phyloP scores from a whole-genome alignment of 768 basidiomycete genomes.

The Pleurotus djamor region DNA sequence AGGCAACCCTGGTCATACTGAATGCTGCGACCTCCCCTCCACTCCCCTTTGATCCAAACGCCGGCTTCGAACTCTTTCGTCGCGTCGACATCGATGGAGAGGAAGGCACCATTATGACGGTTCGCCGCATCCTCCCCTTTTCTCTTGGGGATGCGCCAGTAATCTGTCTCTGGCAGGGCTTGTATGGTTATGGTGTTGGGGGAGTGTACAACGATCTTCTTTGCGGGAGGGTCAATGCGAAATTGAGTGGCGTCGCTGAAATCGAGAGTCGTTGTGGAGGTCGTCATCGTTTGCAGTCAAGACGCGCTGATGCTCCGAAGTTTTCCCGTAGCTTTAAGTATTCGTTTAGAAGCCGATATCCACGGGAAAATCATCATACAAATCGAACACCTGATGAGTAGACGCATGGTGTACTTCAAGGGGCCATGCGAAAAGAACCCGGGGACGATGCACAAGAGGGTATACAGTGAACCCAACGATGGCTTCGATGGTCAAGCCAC shows the following conservation, averaged over 20 bases:
- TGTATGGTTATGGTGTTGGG: not conserved
- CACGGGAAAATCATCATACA: no score
- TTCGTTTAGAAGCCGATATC: no score
- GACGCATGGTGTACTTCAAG: no score
- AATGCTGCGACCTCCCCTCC: conserved; percentile 7
- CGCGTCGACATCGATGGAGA: not conserved
- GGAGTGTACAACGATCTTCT: not conserved
- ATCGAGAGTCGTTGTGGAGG: no score
- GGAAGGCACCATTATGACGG: conserved; percentile 7
- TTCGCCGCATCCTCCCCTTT: conserved; percentile 1
- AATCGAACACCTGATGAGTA: no score
- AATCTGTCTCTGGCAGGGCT: conserved; percentile 3
- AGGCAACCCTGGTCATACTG: conserved; percentile 11
- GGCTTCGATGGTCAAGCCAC: no score
- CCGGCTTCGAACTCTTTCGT: conserved; percentile 3
- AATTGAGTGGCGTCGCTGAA: not conserved
- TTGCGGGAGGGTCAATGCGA: not conserved
- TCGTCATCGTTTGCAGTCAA: no score
- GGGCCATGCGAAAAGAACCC: no score
- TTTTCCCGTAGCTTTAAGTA: no score
- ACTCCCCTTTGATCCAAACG: conserved; percentile 8
- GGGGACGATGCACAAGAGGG: no score
- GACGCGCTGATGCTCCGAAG: no score
- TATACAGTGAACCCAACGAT: no score
- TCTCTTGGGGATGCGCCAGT: conserved; percentile 2